Conservation (phyloP, 139 green algal species). For the Deuterostichococcus epilithicus region DNA sequence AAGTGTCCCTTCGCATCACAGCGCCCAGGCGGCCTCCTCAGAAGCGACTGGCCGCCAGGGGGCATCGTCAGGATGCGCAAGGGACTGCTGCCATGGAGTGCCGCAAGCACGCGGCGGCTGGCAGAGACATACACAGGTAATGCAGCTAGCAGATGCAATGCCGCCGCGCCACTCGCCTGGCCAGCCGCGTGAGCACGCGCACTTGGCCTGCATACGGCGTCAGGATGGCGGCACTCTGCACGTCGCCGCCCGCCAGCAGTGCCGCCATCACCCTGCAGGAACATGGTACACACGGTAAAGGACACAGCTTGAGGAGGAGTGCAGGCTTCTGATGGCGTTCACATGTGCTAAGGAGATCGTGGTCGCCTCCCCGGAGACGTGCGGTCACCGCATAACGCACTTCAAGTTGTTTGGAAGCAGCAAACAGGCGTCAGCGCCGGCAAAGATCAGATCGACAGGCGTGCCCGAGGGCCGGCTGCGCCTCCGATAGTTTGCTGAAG, state of each 20-base stretch:
- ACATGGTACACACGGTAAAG: neutral
- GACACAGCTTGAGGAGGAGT: no score
- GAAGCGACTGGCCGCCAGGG: neutral
- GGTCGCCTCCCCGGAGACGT: no score
- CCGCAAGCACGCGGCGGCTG: no score
- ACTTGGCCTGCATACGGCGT: constrained; percentile 77
- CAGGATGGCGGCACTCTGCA: constrained; percentile 63
- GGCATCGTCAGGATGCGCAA: neutral
- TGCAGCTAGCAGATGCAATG: constrained; percentile 28
- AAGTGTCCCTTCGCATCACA: neutral
- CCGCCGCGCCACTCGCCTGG: neutral
- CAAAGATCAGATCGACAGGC: no score
- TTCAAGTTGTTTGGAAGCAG: no score
- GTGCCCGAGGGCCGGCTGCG: no score
- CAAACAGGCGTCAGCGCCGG: no score
- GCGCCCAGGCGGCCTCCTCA: neutral
- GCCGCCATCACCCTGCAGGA: constrained; percentile 13
- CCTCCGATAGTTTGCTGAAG: no score
- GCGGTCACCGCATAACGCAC: no score
- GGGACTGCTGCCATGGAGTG: neutral
- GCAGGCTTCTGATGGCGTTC: no score
- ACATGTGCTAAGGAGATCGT: no score
- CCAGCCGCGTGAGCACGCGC: constrained; percentile 21
- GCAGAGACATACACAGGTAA: no score
- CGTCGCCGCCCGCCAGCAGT: constrained; percentile 24